Evolutionary conservation across 768 basidiomycete species (phyloP), one percentile per base, ranked within the genome.

Genomic region (Neoboletus subvelutipes): DNA sequence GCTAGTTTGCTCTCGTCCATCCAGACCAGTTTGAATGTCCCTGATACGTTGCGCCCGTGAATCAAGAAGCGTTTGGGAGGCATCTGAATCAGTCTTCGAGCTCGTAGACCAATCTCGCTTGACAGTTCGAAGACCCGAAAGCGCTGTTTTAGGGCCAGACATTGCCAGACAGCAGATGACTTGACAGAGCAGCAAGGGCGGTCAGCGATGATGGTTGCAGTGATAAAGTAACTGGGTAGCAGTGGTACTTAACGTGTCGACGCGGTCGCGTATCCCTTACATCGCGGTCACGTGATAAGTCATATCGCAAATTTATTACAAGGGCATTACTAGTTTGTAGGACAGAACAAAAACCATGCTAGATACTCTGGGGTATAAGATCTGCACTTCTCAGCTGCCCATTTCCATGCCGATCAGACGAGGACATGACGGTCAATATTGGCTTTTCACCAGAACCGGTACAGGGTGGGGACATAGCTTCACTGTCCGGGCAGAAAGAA

Each of bases 381-480:
- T 61, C 69, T 51, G 69, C 77, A 78, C 66, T 72, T 77, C 68
- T 78, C 71, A 68, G 68, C 71, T 70, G 76, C 76, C 82, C 83
- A 75, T 78, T 78, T 72, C 69, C 65, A 72, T 75, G 80, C 72
- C 82, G 78, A 83, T 84, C 79, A 77, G 79, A 73, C 82, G 75
- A 73, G 62, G 64, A 73, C 72, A 61, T 74, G 68, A 79, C 46
- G 76, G 50, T 85, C 58, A 50, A 54, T 88, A 56, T 88, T 71
- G 86, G 86, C 87, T 39, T 77, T 78, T 85, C 84, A 87, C 84
- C 86, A 88, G 87, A 88, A 88, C 86, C 86, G 85, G 81, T 73
- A 73, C 84, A 87, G 84, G 76, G 82, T 85, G 71, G 81, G 77
- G 72, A 75, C 72, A 73, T 74, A 42, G 68, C 64, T 42, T 73